Conservation (phyloP, 148 eudicot species). For the Pharnaceum exiguum region DNA sequence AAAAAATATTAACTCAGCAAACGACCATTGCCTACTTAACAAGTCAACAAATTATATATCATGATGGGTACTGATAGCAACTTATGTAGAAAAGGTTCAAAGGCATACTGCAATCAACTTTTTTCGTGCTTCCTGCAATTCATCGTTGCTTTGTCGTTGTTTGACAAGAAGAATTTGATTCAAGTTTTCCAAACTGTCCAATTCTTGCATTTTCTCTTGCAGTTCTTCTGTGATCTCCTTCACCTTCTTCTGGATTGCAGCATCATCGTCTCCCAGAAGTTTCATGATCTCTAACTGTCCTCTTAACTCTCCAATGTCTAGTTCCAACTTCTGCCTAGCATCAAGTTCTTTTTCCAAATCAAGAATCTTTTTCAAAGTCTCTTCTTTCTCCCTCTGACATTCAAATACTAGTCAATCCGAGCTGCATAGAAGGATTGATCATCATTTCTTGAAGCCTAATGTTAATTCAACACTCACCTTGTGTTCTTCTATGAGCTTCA, state of each 20-base stretch:
- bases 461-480: constrained; percentile 39
- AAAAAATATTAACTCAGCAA: no score
- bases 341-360: constrained; percentile 67
- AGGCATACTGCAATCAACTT: constrained; percentile 53
- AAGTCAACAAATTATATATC: constrained; percentile 2
- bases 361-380: constrained; percentile 58
- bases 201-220: constrained; percentile 44
- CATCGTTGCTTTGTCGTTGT: constrained; percentile 83
- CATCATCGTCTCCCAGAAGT: constrained; percentile 73
- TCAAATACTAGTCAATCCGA: constrained; percentile 12
- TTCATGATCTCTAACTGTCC: constrained; percentile 82
- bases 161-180: constrained; percentile 44
- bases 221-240: constrained; percentile 63
- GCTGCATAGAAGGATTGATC: background rate
- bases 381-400: constrained; percentile 87
- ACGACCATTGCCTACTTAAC: background rate
- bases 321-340: constrained; percentile 67
- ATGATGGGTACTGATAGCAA: background rate
- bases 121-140: constrained; percentile 79
- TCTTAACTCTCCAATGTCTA: constrained; percentile 81
- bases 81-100: background rate
- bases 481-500: constrained; percentile 79
- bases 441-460: constrained; percentile 1
- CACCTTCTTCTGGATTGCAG: constrained; percentile 57
- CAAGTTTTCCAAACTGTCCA: constrained; percentile 43